Conservation (phyloP, 495 filamentous ascomycete genomes). For the Aspergillus ellipticus region DNA sequence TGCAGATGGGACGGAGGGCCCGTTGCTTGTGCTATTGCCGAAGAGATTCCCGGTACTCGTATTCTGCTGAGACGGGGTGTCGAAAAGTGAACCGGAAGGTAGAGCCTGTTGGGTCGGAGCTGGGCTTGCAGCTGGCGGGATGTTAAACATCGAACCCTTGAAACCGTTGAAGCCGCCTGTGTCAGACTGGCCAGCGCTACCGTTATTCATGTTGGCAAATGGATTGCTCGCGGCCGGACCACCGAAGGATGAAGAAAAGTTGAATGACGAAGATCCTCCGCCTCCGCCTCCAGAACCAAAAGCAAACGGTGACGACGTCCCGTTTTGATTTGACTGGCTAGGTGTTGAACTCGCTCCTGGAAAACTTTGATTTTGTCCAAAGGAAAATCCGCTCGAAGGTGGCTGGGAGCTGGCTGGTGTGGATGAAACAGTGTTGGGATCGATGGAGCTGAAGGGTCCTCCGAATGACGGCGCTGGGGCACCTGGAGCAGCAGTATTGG, state of each 20-base stretch:
- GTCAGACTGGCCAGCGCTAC: conserved; percentile 14
- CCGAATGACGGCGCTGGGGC: conserved; percentile 23
- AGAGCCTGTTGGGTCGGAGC: conserved; percentile 19
- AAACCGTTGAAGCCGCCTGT: conserved; percentile 25
- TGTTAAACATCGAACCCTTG: conserved; percentile 33
- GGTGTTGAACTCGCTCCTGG: conserved; percentile 32
- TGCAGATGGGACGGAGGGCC: conserved; percentile 13
- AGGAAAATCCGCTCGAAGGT: conserved; percentile 34
- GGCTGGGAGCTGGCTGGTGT: conserved; percentile 24
- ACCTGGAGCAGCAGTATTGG: conserved; percentile 19
- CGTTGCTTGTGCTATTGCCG: conserved; percentile 21
- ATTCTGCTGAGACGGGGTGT: conserved; percentile 14
- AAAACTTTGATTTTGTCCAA: conserved; percentile 48
- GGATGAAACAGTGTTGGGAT: conserved; percentile 28
- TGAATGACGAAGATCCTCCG: conserved; percentile 30
- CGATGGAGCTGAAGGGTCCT: conserved; percentile 26
- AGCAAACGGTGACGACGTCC: conserved; percentile 33
- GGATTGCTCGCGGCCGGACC: conserved; percentile 34
- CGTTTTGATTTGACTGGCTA: conserved; percentile 26
- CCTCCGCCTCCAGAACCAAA: conserved; percentile 28
- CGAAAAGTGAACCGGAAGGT: conserved; percentile 22
- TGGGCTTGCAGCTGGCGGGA: conserved; percentile 19
- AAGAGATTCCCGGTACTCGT: conserved; percentile 18
- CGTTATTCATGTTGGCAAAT: conserved; percentile 31
- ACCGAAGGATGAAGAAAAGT: conserved; percentile 31